A percentile compares a stretch with the other conserved stretches of the same genome.
Conservation (phyloP, 257 asterid species). For the Ophiorrhiza pumila region DNA sequence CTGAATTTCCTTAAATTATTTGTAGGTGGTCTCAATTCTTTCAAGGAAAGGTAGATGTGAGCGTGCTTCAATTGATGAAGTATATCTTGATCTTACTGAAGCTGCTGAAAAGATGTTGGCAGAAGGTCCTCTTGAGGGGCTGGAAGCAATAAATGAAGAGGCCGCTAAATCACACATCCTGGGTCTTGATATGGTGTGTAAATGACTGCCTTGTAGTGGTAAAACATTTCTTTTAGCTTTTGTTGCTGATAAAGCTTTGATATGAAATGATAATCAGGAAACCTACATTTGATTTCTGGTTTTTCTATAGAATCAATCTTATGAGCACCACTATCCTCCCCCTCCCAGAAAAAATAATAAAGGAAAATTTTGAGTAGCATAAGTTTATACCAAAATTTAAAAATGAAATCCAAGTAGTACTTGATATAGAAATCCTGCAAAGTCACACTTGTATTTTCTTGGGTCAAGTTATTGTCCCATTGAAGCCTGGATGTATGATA, state of each 20-base stretch:
- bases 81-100: slow-evolving; percentile 91
- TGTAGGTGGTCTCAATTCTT: slow-evolving; percentile 86
- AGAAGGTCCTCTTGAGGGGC: slow-evolving; percentile 49
- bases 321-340: neutral
- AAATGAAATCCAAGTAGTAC: neutral
- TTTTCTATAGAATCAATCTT: neutral
- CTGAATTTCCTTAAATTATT: slow-evolving; percentile 16
- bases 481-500: neutral
- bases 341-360: neutral
- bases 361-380: neutral
- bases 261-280: neutral
- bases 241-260: neutral
- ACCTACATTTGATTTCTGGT: neutral
- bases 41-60: slow-evolving; percentile 82
- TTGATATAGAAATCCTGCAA: neutral
- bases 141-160: slow-evolving; percentile 63
- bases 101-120: slow-evolving; percentile 78
- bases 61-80: slow-evolving; percentile 99
- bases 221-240: neutral
- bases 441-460: neutral
- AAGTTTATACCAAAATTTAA: neutral
- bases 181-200: slow-evolving; percentile 68
- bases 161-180: slow-evolving; percentile 71
- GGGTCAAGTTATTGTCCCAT: neutral
- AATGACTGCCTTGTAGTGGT: neutral